These are phyloP conservation scores for Fusarium sp. DNA, from an alignment of 2,329 filamentous ascomycete genomes.

Conservation along the genomic window DNA sequence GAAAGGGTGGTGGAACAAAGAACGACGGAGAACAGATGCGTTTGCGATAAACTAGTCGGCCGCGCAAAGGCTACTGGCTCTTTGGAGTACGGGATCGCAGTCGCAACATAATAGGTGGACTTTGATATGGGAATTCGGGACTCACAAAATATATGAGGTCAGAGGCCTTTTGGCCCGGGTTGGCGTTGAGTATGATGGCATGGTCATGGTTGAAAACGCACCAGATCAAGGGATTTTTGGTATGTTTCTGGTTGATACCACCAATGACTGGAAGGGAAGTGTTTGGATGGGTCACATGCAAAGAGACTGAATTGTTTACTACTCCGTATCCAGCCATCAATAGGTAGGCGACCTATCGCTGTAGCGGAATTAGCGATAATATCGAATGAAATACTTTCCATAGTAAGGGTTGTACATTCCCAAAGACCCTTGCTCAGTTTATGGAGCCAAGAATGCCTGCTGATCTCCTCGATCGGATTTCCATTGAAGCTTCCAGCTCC, in stretches of 20 bases:
- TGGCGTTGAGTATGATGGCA: constrained; percentile 33
- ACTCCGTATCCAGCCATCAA: neutral
- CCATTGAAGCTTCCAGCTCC: constrained; percentile 1
- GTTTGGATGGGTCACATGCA: constrained; percentile 8
- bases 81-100: neutral
- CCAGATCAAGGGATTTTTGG: constrained; percentile 11
- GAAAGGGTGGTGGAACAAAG: neutral
- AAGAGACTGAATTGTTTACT: constrained; percentile 10
- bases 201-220: constrained; percentile 36
- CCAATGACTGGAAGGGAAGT: neutral
- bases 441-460: neutral
- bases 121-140: constrained; percentile 1
- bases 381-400: constrained; percentile 14
- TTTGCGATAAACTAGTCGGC: neutral
- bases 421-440: neutral
- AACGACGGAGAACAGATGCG: neutral
- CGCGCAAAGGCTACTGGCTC: neutral
- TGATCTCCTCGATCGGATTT: neutral
- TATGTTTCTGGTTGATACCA: constrained; percentile 29
- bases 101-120: neutral
- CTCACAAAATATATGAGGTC: constrained; percentile 15
- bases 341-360: constrained; percentile 29
- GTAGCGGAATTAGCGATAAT: constrained; percentile 43
- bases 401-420: neutral
- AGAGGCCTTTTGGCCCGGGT: constrained; percentile 17